Base-by-base conservation (phyloP, 305 asterid genomes). In the Fraxinus velutina region DNA sequence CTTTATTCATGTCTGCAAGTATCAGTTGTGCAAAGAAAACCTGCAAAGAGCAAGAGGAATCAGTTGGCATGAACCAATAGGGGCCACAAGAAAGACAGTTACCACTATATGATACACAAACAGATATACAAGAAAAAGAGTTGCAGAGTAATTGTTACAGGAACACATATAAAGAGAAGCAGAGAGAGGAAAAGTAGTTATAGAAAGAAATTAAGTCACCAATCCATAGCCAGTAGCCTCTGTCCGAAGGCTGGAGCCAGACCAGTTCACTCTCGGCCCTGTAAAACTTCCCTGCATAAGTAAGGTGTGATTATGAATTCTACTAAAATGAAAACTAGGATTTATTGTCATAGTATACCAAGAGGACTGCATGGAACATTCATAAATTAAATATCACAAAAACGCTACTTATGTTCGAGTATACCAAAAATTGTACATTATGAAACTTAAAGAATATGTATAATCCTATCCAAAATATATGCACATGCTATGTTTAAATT, bases 211-310 rank as follows among this genome's bases (percentile, higher is more conserved):
- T 71, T 17, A 36, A 52, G 84, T 89, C 82, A 96, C 99, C 99
- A 96, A 86, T 90, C 99, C 99, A 66, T 94, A 96, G 84, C 98
- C 98, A 81, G 99, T 96, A 89, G 99, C 99, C 89, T 96, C 99
- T 52, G 99, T 96, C 78, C 98, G 92, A 78, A 96, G 93, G 90
- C 99, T 96, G 82, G 97, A 90, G 80, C 98, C 97, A 34, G 98
- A 91, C 99, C 99, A 96, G 84, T 92, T 94, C 37, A 96, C 89
- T 88, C 98, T 90, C 32, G 98, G 98, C 79, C 99, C 99, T 72
- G 97, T 91, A 89, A 96, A 96, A 88, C 97, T 96, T 87, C 98
- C 98, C 99, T 94, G 93, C 90, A 88, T 80, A 64, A 60, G 81
- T 80, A 84, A 82, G 80, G 32, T 30, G 33, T 37, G 44, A 39